Evolutionary conservation across 2,329 filamentous ascomycete genomes (phyloP).

Genomic region (Scedosporium boydii): DNA sequence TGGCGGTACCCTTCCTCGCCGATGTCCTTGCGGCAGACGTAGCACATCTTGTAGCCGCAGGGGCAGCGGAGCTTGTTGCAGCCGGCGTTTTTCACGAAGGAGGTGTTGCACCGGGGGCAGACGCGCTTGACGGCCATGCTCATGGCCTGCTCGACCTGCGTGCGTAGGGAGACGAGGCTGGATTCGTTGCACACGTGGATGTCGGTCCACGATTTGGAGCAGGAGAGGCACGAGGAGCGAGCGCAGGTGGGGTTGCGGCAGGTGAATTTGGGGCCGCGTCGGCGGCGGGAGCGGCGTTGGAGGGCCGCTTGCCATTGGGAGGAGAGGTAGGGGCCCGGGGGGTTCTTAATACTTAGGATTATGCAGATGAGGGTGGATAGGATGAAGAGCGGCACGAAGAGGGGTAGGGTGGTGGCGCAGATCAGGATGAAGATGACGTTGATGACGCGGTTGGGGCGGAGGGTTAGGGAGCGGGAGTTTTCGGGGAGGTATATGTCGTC

Average conservation of each 20-base stretch:
- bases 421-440: constrained; percentile 40
- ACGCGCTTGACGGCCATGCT: constrained; percentile 91
- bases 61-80: constrained; percentile 97
- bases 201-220: constrained; percentile 75
- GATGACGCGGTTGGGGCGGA: constrained; percentile 42
- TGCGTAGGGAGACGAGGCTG: constrained; percentile 69
- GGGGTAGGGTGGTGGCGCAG: constrained; percentile 44
- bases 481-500: constrained; percentile 63
- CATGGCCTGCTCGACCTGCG: constrained; percentile 85
- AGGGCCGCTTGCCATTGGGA: constrained; percentile 50
- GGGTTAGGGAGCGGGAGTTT: constrained; percentile 42
- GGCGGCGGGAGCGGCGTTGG: constrained; percentile 57
- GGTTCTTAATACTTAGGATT: constrained; percentile 32
- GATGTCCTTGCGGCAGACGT: constrained; percentile 78
- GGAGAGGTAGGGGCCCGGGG: constrained; percentile 28
- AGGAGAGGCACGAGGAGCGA: constrained; percentile 69
- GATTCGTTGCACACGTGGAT: constrained; percentile 87
- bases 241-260: constrained; percentile 63
- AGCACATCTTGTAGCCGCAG: constrained; percentile 97
- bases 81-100: constrained; percentile 85
- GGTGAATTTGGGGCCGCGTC: constrained; percentile 65
- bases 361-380: constrained; percentile 36
- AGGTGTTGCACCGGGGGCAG: constrained; percentile 82
- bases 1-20: constrained; percentile 74
- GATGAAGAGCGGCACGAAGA: constrained; percentile 43